Conservation (phyloP, 805 yeast genomes). For the Suhomyces prunicola region DNA sequence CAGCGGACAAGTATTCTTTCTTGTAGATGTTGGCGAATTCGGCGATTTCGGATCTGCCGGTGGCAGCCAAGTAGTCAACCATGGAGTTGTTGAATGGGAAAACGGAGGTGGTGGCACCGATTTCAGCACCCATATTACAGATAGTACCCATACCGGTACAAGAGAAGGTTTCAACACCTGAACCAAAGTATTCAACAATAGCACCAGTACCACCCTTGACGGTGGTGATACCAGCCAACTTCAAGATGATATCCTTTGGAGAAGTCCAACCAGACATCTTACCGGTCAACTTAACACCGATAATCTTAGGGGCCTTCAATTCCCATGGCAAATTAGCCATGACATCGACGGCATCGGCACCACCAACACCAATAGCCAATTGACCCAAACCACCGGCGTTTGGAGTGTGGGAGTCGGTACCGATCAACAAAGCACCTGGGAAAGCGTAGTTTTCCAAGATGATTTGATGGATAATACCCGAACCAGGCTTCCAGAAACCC, state of each 20-base stretch:
- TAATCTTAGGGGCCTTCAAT: conserved; percentile 90
- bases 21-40: conserved; percentile 68
- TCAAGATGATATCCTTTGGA: conserved; percentile 94
- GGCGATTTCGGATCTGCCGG: conserved; percentile 81
- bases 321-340: conserved; percentile 98
- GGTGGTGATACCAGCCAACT: conserved; percentile 86
- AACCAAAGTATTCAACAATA: conserved; percentile 95
- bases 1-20: conserved; percentile 70
- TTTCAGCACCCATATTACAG: conserved; percentile 99
- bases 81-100: conserved; percentile 89
- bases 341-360: conserved; percentile 99
- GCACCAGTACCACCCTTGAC: conserved; percentile 98
- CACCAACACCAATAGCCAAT: conserved; percentile 98
- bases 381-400: conserved; percentile 99
- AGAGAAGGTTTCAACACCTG: conserved; percentile 82
- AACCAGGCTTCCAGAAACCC: conserved; percentile 99
- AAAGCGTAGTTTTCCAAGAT: conserved; percentile 94
- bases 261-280: conserved; percentile 89
- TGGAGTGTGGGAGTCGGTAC: conserved; percentile 97
- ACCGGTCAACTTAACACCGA: conserved; percentile 94
- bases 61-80: conserved; percentile 74
- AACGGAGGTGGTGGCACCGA: conserved; percentile 96
- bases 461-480: conserved; percentile 97
- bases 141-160: conserved; percentile 99
- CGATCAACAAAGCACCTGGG: conserved; percentile 95